Percentiles rank a stretch among this genome's conserved stretches.
phyloP scores from a whole-genome alignment of 371 early-diverging fungal species.

The Nematocida minor region DNA sequence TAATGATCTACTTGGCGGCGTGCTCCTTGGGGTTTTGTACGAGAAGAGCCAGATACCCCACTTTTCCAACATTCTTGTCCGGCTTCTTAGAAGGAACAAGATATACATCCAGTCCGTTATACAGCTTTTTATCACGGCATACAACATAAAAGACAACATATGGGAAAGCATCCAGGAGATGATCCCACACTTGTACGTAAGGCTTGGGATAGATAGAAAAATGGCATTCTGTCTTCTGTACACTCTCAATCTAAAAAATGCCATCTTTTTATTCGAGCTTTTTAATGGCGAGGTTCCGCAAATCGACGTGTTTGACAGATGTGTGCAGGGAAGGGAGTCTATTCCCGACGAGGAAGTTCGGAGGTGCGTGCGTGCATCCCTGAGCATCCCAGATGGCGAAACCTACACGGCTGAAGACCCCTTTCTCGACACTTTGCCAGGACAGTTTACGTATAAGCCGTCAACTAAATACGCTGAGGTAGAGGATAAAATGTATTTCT shows the following conservation, averaged over 20 bases:
- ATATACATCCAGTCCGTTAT: not conserved
- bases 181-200: slow-evolving; percentile 26
- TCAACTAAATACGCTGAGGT: not conserved
- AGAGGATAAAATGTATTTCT: slow-evolving; percentile 5
- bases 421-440: not conserved
- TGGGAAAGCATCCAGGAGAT: slow-evolving; percentile 19
- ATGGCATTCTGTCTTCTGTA: slow-evolving; percentile 6
- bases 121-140: slow-evolving; percentile 9
- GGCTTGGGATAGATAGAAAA: slow-evolving; percentile 1
- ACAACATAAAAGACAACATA: not conserved
- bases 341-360: slow-evolving; percentile 7
- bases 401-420: slow-evolving; percentile 2
- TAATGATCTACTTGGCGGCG: slow-evolving; percentile 9
- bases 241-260: slow-evolving; percentile 12
- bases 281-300: slow-evolving; percentile 27
- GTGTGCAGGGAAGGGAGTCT: not conserved
- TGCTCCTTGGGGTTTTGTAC: not conserved
- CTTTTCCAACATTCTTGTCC: slow-evolving; percentile 9
- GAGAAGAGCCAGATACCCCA: not conserved
- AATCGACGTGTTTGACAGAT: slow-evolving; percentile 15
- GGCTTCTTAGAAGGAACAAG: slow-evolving; percentile 1
- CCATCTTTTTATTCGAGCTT: slow-evolving; percentile 27
- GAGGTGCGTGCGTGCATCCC: not conserved
- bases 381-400: slow-evolving; percentile 7
- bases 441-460: not conserved